These are phyloP conservation scores for Diphasiastrum complanatum DNA, from an alignment of 83 land plant species.

Conservation along the genomic window DNA sequence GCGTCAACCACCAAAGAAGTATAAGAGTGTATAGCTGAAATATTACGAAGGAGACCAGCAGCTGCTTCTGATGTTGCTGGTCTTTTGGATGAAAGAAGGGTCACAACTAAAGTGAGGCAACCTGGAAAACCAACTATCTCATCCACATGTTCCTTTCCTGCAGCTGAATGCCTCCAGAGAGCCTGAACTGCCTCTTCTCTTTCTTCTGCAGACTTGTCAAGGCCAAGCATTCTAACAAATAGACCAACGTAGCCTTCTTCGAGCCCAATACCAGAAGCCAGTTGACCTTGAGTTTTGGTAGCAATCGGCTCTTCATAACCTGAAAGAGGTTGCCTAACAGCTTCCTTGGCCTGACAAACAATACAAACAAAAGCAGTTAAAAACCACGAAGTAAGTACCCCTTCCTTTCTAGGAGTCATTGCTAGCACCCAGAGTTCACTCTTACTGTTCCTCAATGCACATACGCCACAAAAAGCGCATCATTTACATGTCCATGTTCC, in stretches of 20 bases:
- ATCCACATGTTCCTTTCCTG: slow-evolving; percentile 53
- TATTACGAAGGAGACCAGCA: slow-evolving; percentile 60
- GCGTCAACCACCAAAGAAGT: slow-evolving; percentile 50
- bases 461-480: too few species aligned
- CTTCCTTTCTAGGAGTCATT: too few species aligned
- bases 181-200: slow-evolving; percentile 70
- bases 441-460: too few species aligned
- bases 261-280: slow-evolving; percentile 6
- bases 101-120: slow-evolving; percentile 49
- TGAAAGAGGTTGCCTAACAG: too few species aligned
- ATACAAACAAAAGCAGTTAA: too few species aligned
- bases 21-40: slow-evolving; percentile 50
- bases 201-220: slow-evolving; percentile 66
- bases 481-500: too few species aligned
- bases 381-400: too few species aligned
- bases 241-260: slow-evolving; percentile 60
- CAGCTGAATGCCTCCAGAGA: slow-evolving; percentile 69
- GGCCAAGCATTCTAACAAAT: slow-evolving; percentile 80
- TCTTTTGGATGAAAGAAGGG: slow-evolving; percentile 56
- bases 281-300: too few species aligned
- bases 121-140: slow-evolving; percentile 60
- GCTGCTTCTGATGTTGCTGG: slow-evolving; percentile 69
- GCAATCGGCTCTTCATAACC: too few species aligned
- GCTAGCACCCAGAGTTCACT: too few species aligned
- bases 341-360: too few species aligned